phyloP scores from a whole-genome alignment of 805 yeast genomes.

The Spathaspora girioi region DNA sequence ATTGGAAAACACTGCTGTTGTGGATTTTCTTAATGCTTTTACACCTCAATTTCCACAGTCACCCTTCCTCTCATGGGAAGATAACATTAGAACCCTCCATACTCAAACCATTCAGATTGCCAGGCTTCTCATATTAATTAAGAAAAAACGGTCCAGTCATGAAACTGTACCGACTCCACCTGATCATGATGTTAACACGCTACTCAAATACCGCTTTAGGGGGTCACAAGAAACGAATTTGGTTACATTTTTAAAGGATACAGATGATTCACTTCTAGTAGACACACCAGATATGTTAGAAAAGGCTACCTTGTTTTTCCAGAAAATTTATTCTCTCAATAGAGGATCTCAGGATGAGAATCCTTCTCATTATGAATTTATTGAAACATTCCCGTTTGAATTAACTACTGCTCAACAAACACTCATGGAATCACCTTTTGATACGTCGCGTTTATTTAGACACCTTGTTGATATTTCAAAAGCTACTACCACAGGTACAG shows the following conservation, averaged over 20 bases:
- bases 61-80: too few relatives aligned
- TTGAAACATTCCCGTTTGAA: too few relatives aligned
- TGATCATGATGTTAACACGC: too few relatives aligned
- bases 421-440: not conserved
- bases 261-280: not conserved
- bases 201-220: not conserved
- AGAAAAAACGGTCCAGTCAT: too few relatives aligned
- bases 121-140: too few relatives aligned
- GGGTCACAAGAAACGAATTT: not conserved
- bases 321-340: not conserved
- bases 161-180: too few relatives aligned
- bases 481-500: conserved; percentile 1
- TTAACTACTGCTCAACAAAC: not conserved
- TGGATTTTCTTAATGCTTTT: too few relatives aligned
- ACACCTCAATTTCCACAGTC: too few relatives aligned
- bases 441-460: not conserved
- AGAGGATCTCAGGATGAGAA: not conserved
- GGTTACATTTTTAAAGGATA: not conserved
- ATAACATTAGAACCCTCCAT: too few relatives aligned
- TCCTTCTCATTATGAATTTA: not conserved
- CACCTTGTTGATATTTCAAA: not conserved
- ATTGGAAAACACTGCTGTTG: too few relatives aligned
- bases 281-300: not conserved
- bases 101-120: too few relatives aligned
- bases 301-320: not conserved